These are phyloP conservation scores for Wallacemonas sp. DNA, from an alignment of 208 protist species.

Conservation along the genomic window DNA sequence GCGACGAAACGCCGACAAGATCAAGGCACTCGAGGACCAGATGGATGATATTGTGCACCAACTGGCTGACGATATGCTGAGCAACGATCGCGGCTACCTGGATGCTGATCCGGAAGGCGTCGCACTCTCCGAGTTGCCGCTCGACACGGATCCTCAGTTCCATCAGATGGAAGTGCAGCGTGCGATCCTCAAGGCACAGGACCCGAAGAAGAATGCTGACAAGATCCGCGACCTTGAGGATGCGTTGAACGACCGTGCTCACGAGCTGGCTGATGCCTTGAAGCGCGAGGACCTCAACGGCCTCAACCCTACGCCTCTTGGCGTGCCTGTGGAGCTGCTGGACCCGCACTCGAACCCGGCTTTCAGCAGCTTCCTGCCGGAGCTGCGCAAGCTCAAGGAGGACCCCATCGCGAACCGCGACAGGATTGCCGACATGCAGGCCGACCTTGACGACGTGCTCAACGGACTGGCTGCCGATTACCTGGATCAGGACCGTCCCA, in stretches of 20 bases:
- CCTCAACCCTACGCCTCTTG: conserved; percentile 39
- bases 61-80: conserved; percentile 41
- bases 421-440: conserved; percentile 55
- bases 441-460: conserved; percentile 56
- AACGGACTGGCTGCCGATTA: conserved; percentile 49
- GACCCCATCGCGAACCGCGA: conserved; percentile 29
- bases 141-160: conserved; percentile 52
- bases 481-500: conserved; percentile 48
- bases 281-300: conserved; percentile 53
- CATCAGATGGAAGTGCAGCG: conserved; percentile 63
- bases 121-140: conserved; percentile 37
- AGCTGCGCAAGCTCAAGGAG: conserved; percentile 30
- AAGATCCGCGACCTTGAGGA: conserved; percentile 64
- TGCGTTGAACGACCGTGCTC: conserved; percentile 62
- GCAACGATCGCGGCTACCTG: conserved; percentile 61
- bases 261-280: conserved; percentile 55
- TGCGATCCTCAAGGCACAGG: conserved; percentile 53
- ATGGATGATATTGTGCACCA: conserved; percentile 58
- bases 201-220: conserved; percentile 42
- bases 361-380: conserved; percentile 31
- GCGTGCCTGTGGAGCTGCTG: conserved; percentile 53
- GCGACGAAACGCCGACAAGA: conserved; percentile 42
- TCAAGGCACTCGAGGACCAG: conserved; percentile 44
- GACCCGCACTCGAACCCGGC: conserved; percentile 56
- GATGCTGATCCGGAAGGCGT: conserved; percentile 68